These are phyloP conservation scores for Posidonia australis DNA, from an alignment of 106 monocot genomes.

Conservation along the genomic window DNA sequence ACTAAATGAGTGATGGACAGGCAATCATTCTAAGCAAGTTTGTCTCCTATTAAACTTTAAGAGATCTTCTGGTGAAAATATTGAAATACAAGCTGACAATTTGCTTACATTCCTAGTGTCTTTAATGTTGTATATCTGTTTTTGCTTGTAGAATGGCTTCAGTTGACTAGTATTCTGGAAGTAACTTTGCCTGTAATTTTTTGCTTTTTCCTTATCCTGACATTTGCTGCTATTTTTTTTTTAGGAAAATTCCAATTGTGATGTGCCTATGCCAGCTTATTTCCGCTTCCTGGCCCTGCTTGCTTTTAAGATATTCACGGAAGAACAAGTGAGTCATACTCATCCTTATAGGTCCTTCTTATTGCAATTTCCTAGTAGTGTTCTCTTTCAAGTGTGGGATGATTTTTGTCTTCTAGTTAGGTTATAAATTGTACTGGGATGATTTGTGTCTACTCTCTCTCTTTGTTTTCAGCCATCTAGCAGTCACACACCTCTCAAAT, in stretches of 20 bases:
- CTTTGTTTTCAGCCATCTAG: no score
- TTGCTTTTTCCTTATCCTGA: background rate
- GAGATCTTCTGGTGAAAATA: background rate
- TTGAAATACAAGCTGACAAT: background rate
- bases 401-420: no score
- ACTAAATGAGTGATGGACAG: background rate
- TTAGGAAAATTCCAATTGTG: constrained; percentile 63
- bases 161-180: background rate
- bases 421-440: no score
- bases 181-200: background rate
- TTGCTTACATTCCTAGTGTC: background rate
- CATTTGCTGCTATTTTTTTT: constrained; percentile 5
- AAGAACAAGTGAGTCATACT: constrained; percentile 48
- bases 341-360: background rate
- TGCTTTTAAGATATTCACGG: constrained; percentile 83
- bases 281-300: constrained; percentile 92
- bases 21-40: no score
- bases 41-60: background rate
- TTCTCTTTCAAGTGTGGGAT: no score
- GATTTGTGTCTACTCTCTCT: no score
- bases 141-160: background rate
- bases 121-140: background rate
- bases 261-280: constrained; percentile 79
- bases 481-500: no score
- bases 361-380: no score